Evolutionary conservation across 805 yeast genomes (phyloP), one percentile per base, ranked within the genome.

Genomic region (Henningerozyma blattae): DNA sequence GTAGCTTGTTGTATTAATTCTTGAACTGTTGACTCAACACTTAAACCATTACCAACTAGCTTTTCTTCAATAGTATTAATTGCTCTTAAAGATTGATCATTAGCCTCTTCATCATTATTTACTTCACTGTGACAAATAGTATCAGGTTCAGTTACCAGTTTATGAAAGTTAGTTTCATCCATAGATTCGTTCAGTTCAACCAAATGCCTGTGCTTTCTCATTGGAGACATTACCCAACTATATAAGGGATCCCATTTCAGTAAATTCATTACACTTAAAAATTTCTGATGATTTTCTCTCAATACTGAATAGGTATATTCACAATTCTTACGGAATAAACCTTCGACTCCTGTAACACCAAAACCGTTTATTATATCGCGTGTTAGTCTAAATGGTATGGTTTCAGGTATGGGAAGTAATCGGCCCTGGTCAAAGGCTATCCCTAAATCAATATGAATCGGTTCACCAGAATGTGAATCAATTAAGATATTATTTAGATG

Each of bases 341-440:
- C 98, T 34, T 75, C 72, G 0, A 72, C 72, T 0, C 94, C 95
- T n/a, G 81, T 70, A 5, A 81, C 65, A 0, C 99, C 99, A 63
- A 93, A 71, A 0, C 93, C 98, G 60, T 91, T 97, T 4, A 86
- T 77, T 34, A 91, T 66, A 52, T 93, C 96, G 37, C 94, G 63
- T 0, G 97, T 84, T 24, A 93, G 61, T 41, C 99, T 60, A 52
- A 91, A 93, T 4, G 99, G 98, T 5, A 93, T 94, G 0, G 81
- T 68, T 48, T 91, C 99, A 0, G 99, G 98, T 7, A 89, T 71
- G 0, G 89, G 78, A 27, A 91, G 61, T 12, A 75, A 58, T 45
- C 71, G 76, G 1, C 97, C 98, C 48, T 86, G 95, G 53, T 91
- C 98, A 61, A 91, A 91, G 0, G 97, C 93, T 30, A 91, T 87